Evolutionary conservation across 1,284 basidiomycete species (phyloP).

Genomic region (Cerrena zonata): DNA sequence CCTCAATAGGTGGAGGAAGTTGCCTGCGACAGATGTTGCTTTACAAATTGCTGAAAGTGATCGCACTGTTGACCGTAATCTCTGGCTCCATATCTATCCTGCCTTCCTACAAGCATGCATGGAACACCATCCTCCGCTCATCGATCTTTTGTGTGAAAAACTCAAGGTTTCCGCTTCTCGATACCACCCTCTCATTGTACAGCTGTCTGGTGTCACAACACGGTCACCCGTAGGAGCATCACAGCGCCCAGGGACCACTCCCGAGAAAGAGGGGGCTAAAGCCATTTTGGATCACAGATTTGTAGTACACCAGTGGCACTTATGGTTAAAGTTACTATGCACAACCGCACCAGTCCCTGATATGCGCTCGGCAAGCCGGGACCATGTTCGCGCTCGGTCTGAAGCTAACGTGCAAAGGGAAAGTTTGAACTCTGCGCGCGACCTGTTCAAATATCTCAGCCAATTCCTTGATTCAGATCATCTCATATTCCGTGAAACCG

Average conservation of each 20-base stretch:
- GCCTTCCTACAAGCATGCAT: conserved; percentile 52
- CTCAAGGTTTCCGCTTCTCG: conserved; percentile 60
- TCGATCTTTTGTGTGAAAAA: conserved; percentile 53
- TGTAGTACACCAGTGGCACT: conserved; percentile 81
- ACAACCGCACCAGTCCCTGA: conserved; percentile 73
- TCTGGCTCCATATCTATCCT: conserved; percentile 72
- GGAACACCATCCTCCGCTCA: conserved; percentile 39
- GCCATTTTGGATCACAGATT: conserved; percentile 58
- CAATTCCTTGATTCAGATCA: conserved; percentile 86
- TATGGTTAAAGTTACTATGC: conserved; percentile 80
- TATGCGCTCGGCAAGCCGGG: conserved; percentile 51
- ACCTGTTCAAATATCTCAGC: conserved; percentile 80
- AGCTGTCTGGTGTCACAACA: conserved; percentile 59
- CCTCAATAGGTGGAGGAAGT: conserved; percentile 58
- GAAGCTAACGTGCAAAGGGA: conserved; percentile 71
- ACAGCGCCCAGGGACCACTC: conserved; percentile 31
- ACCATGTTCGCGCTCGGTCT: conserved; percentile 69
- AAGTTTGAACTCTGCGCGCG: conserved; percentile 71
- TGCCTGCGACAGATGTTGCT: conserved; percentile 45
- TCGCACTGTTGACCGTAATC: conserved; percentile 54
- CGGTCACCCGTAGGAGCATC: conserved; percentile 41
- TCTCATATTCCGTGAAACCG: conserved; percentile 76
- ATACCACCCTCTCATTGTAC: conserved; percentile 63
- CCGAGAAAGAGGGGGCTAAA: conserved; percentile 47
- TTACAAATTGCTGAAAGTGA: conserved; percentile 64